A percentile compares a stretch with the other conserved stretches of the same genome.
Conservation (phyloP, 441 rosid species). For the Pelargonium fulgidum region DNA sequence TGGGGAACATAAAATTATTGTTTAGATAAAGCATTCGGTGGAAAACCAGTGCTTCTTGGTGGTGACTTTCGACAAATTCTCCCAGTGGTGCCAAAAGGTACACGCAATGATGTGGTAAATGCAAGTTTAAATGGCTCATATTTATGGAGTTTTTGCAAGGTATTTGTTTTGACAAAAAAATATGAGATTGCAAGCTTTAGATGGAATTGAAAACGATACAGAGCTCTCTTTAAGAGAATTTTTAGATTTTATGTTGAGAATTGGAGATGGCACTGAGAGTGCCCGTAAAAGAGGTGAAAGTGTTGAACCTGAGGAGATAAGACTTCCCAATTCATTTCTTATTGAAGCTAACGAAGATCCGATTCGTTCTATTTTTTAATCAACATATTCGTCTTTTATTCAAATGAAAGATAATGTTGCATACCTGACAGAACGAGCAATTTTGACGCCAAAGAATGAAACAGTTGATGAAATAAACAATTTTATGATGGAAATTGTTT, state of each 20-base stretch:
- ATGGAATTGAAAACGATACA: too few relatives aligned
- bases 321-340: background rate
- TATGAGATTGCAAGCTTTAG: background rate
- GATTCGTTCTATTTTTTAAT: background rate
- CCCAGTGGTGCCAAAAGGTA: background rate
- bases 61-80: slow-evolving; percentile 20
- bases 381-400: background rate
- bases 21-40: slow-evolving; percentile 4
- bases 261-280: slow-evolving; percentile 3
- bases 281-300: background rate
- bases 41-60: background rate
- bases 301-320: background rate
- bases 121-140: slow-evolving; percentile 2
- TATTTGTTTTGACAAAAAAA: background rate
- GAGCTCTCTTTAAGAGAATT: background rate
- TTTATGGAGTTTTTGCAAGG: slow-evolving; percentile 5
- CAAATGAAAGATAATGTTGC: background rate
- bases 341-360: background rate
- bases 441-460: slow-evolving; percentile 1
- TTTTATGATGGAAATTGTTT: background rate
- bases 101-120: background rate
- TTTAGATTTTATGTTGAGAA: background rate
- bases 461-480: background rate
- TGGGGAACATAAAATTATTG: background rate
- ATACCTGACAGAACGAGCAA: background rate